Conservation (phyloP, 148 eudicot genomes). For the Rhododendron molle region DNA sequence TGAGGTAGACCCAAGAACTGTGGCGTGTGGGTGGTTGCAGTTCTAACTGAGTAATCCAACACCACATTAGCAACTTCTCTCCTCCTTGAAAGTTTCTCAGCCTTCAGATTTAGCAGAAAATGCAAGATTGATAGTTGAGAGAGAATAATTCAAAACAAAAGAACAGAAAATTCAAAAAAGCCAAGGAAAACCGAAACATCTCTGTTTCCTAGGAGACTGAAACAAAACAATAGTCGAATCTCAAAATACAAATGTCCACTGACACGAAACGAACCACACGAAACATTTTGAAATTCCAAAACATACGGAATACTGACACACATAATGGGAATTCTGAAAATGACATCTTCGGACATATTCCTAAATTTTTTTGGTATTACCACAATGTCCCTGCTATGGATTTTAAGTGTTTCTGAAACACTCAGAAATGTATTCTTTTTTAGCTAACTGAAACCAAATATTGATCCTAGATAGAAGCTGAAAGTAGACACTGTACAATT, state of each 20-base stretch:
- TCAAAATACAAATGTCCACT: background rate
- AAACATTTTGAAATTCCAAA: background rate
- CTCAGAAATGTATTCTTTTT: background rate
- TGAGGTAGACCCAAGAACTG: slow-evolving; percentile 89
- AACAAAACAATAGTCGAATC: background rate
- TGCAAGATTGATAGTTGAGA: slow-evolving; percentile 4
- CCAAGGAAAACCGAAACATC: background rate
- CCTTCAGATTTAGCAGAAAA: slow-evolving; percentile 38
- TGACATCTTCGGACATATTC: background rate
- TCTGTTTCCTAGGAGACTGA: background rate
- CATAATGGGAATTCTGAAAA: background rate
- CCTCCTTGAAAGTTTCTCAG: slow-evolving; percentile 66
- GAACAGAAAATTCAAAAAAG: background rate
- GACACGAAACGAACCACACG: background rate
- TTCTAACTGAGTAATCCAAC: slow-evolving; percentile 81
- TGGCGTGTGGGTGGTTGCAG: slow-evolving; percentile 89
- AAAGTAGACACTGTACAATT: background rate
- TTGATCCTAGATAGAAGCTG: background rate
- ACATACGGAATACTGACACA: background rate
- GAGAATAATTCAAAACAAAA: background rate
- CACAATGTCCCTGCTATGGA: background rate
- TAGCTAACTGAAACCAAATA: background rate
- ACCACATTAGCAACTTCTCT: slow-evolving; percentile 88
- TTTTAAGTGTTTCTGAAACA: background rate
- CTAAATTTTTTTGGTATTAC: background rate